Evolutionary conservation across 768 basidiomycete species (phyloP).

Genomic region (Russula virescens): DNA sequence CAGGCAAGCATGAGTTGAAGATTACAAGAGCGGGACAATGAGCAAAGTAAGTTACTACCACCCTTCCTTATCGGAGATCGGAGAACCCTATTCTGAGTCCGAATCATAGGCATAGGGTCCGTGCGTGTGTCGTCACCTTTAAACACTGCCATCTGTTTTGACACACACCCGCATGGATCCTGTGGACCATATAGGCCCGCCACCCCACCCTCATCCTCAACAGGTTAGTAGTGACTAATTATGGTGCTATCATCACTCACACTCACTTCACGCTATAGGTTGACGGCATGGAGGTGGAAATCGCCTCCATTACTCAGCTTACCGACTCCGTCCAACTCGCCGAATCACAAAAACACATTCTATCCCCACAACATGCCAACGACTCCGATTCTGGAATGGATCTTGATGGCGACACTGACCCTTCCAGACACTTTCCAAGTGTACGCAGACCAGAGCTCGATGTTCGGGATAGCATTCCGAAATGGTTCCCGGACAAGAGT

Average conservation of each 20-base stretch:
- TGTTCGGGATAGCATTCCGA: not conserved
- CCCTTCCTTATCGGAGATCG: not conserved
- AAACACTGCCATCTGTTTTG: not conserved
- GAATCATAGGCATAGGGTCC: too few relatives aligned
- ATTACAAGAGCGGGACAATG: too few relatives aligned
- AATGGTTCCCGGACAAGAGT: not conserved
- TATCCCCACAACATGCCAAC: not conserved
- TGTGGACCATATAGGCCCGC: too few relatives aligned
- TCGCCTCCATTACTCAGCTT: not conserved
- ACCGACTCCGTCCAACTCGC: slow-evolving; percentile 3
- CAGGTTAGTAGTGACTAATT: not conserved
- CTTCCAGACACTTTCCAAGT: not conserved
- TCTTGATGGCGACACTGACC: not conserved
- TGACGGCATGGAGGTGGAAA: slow-evolving; percentile 4
- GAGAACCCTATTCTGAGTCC: not conserved
- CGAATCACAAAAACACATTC: not conserved
- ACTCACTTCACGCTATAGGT: not conserved
- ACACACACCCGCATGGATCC: not conserved
- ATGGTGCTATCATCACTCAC: not conserved
- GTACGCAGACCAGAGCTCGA: not conserved
- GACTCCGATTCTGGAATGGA: slow-evolving; percentile 3
- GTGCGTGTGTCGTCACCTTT: not conserved
- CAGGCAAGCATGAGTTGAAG: not conserved
- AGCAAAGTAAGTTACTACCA: not conserved
- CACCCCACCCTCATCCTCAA: not conserved